These are phyloP conservation scores for Alternaria viburni DNA, from an alignment of 2,329 filamentous ascomycete genomes.

Conservation along the genomic window DNA sequence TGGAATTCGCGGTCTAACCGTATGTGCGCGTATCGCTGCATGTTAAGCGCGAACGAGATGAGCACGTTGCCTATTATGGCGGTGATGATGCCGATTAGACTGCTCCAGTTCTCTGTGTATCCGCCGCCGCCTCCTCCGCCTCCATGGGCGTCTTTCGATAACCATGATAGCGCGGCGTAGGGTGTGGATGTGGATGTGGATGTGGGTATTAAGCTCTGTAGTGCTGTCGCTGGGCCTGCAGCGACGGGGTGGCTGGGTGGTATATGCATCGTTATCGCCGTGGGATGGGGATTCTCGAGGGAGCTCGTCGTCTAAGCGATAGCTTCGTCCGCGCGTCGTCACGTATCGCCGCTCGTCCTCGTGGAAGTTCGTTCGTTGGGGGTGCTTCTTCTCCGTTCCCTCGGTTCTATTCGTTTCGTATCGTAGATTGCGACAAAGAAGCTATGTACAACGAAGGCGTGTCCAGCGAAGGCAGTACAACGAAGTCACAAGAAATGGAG, in stretches of 20 bases:
- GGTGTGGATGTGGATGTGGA: slow-evolving; percentile 7
- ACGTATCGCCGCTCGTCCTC: background rate
- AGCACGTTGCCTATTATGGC: slow-evolving; percentile 92
- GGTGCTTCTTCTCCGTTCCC: background rate
- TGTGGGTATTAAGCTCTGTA: slow-evolving; percentile 12
- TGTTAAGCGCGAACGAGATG: slow-evolving; percentile 94
- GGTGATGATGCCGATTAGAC: slow-evolving; percentile 90
- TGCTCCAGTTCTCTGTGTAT: slow-evolving; percentile 71
- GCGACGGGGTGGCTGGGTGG: slow-evolving; percentile 26
- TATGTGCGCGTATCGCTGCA: slow-evolving; percentile 94
- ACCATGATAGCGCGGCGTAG: slow-evolving; percentile 12
- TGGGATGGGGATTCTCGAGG: background rate
- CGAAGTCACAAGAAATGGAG: background rate
- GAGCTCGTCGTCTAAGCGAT: background rate
- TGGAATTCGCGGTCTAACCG: slow-evolving; percentile 75
- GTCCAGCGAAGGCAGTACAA: background rate
- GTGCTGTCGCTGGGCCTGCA: slow-evolving; percentile 28
- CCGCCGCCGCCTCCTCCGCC: slow-evolving; percentile 3
- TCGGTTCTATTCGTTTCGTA: background rate
- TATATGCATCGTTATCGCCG: slow-evolving; percentile 31
- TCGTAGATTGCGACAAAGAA: background rate
- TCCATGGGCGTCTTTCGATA: slow-evolving; percentile 15
- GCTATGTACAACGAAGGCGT: background rate
- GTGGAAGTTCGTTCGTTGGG: background rate
- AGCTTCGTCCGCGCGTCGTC: background rate